Conservation (phyloP, 768 basidiomycete species). For the Antrodiella citrinella region DNA sequence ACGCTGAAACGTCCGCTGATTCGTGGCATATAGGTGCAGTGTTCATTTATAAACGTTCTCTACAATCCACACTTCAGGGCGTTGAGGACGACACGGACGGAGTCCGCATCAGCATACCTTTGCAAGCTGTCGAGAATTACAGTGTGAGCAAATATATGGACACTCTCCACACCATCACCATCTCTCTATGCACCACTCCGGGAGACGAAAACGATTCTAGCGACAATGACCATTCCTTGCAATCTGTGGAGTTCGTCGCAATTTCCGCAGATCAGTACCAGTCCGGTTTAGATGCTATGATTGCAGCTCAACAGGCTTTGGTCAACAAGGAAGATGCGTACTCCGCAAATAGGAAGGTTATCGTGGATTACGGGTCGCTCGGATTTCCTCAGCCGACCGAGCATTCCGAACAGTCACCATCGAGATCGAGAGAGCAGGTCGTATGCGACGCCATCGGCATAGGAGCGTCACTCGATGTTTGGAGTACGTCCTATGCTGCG, state of each 20-base stretch:
- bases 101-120: slow-evolving; percentile 39
- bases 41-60: slow-evolving; percentile 37
- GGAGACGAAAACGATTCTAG: neutral
- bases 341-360: slow-evolving; percentile 8
- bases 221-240: neutral
- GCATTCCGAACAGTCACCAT: neutral
- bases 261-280: neutral
- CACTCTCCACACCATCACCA: slow-evolving; percentile 12
- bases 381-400: slow-evolving; percentile 21
- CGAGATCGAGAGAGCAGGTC: slow-evolving; percentile 5
- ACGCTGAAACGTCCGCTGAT: neutral
- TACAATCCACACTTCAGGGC: slow-evolving; percentile 25
- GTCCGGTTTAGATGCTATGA: neutral
- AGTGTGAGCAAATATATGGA: slow-evolving; percentile 13
- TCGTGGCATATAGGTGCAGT: slow-evolving; percentile 28
- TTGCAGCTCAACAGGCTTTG: neutral
- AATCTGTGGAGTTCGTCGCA: slow-evolving; percentile 5
- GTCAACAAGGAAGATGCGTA: neutral
- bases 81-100: slow-evolving; percentile 26
- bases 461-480: slow-evolving; percentile 8
- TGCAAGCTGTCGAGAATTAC: slow-evolving; percentile 27
- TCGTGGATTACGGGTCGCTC: slow-evolving; percentile 37
- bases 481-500: slow-evolving; percentile 9
- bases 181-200: slow-evolving; percentile 6
- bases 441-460: slow-evolving; percentile 11